A percentile compares a stretch with the other conserved stretches of the same genome.
These are phyloP conservation scores for Vaccinium vitisidaea DNA, from an alignment of 148 eudicot genomes.

Conservation along the genomic window DNA sequence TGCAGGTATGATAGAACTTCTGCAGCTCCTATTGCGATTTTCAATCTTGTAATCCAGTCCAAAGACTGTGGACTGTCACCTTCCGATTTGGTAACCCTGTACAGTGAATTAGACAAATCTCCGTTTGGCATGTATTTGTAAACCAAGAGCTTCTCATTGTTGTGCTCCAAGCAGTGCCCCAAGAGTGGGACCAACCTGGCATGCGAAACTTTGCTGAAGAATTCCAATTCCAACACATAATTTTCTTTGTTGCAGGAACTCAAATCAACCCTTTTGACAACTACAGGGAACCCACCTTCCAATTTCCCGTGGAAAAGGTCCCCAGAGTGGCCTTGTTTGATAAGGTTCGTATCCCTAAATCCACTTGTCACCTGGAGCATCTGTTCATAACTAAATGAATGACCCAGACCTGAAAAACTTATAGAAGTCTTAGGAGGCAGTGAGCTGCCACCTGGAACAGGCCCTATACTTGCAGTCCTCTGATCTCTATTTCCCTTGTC, in stretches of 20 bases:
- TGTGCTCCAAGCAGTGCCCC: constrained; percentile 42
- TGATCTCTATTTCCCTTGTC: constrained; percentile 12
- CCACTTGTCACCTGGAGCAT: constrained; percentile 31
- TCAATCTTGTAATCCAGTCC: constrained; percentile 53
- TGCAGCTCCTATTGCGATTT: constrained; percentile 49
- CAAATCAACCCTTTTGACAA: constrained; percentile 38
- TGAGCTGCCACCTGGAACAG: constrained; percentile 21
- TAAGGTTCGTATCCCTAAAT: constrained; percentile 35
- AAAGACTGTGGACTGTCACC: constrained; percentile 33
- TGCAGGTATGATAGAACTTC: constrained; percentile 43
- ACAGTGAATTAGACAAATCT: constrained; percentile 40
- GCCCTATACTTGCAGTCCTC: constrained; percentile 17
- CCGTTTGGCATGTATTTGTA: constrained; percentile 41
- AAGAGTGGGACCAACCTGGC: constrained; percentile 37
- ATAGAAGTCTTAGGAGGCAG: constrained; percentile 16
- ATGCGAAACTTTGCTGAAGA: constrained; percentile 26
- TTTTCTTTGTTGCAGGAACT: constrained; percentile 25
- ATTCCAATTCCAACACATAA: constrained; percentile 35
- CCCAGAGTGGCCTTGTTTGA: constrained; percentile 47
- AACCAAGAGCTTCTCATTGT: constrained; percentile 42
- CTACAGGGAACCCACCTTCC: constrained; percentile 31
- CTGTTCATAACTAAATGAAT: constrained; percentile 34
- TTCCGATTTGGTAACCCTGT: constrained; percentile 19
- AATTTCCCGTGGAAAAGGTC: constrained; percentile 32
- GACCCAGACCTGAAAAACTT: constrained; percentile 19